Evolutionary conservation across 306 rosid genomes (phyloP).

Genomic region (Vicia sativa): DNA sequence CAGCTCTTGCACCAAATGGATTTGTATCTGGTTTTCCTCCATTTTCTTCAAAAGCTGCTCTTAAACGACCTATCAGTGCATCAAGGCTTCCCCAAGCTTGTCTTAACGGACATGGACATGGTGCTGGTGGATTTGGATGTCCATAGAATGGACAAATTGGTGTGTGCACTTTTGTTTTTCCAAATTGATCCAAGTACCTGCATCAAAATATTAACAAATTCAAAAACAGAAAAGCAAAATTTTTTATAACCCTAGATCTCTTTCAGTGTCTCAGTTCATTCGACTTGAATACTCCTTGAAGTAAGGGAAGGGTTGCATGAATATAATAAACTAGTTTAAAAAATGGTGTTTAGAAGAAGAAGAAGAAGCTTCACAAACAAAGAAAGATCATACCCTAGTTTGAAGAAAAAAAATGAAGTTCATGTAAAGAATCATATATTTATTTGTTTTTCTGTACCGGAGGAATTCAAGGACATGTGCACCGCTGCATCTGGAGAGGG

Average conservation of each 20-base stretch:
- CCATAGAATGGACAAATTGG: conserved; percentile 95
- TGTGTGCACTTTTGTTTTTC: conserved; percentile 91
- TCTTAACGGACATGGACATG: conserved; percentile 92
- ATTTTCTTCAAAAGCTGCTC: conserved; percentile 98
- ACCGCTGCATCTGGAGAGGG: conserved; percentile 93
- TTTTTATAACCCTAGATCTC: not conserved
- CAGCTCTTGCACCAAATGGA: conserved; percentile 96
- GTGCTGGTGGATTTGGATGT: conserved; percentile 94
- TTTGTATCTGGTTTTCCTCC: conserved; percentile 94
- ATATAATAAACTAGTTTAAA: not conserved
- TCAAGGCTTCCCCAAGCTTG: conserved; percentile 99
- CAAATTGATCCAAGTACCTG: conserved; percentile 92
- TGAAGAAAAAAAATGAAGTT: not conserved
- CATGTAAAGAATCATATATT: not conserved
- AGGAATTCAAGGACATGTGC: conserved; percentile 98
- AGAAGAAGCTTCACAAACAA: not conserved
- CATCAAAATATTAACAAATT: conserved; percentile 16
- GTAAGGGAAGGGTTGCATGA: not conserved
- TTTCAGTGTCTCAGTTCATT: not conserved
- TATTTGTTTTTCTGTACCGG: conserved; percentile 31
- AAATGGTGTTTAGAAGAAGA: not conserved
- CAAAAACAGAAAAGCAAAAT: not conserved
- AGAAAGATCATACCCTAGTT: not conserved
- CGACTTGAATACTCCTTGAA: not conserved
- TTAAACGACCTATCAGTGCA: conserved; percentile 88